Evolutionary conservation across 1,284 basidiomycete species (phyloP), one percentile per base, ranked within the genome.

Genomic region (Cutaneotrichosporon sp.): DNA sequence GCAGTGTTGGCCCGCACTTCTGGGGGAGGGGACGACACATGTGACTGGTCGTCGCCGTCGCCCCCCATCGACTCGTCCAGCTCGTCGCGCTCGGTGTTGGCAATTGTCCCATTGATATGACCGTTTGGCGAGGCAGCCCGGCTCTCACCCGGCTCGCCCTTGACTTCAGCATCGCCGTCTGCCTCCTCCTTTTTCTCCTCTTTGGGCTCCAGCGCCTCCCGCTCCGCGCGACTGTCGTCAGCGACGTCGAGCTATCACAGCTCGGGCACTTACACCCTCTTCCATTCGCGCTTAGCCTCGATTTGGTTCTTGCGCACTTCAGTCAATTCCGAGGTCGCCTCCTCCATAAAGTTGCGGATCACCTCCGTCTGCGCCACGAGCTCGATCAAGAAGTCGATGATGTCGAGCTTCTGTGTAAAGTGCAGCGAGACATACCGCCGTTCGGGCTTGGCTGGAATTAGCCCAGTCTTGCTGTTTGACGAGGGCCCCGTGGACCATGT

Each of bases 261-360:
- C 35, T n/a, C n/a, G n/a, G n/a, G n/a, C 26, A 82, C 89, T 77
- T 70, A 91, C 89, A 85, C 80, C 67, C 86, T 84, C 74, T 90
- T 92, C 75, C 87, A 86, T 62, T 85, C 80, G 56, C 93, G 80
- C 72, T 92, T 93, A 48, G 93, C 83, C 61, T 98, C 94, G 32
- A 94, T 89, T 72, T 93, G 90, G 72, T 94, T 90, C 76, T 98
- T 98, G 60, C 94, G 79, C 46, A 96, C 79, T 38, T 92, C 88
- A 10, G 96, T 97, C 55, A 98, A 75, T 60, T 87, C 84, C 61
- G 86, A 82, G 65, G 93, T 92, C 64, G 88, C 90, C 49, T 84
- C 82, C 63, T 98, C 96, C 82, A 97, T 88, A 65, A 88, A 90
- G 11, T 80, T 75, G 67, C 93, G 88, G 38, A 97, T 82, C 5